Percentiles rank a stretch among this genome's conserved stretches.
Evolutionary conservation across 768 basidiomycete genomes (phyloP).

Genomic region (Xerocomellus dryophilus): DNA sequence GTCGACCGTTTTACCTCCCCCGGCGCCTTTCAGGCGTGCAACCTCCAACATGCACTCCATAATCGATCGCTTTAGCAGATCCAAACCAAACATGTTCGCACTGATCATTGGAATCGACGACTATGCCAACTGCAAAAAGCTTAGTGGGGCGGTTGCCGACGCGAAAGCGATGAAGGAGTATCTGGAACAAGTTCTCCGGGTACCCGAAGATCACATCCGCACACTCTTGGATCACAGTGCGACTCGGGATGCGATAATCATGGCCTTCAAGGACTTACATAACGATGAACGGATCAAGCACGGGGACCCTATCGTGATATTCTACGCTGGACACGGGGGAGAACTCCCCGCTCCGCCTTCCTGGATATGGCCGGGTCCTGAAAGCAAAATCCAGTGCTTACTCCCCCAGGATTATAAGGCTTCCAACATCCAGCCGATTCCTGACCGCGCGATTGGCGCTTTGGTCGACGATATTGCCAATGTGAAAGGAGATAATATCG

Average conservation of each 20-base stretch:
- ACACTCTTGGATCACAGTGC: slow-evolving; percentile 38
- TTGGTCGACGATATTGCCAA: slow-evolving; percentile 38
- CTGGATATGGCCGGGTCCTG: slow-evolving; percentile 25
- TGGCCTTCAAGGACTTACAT: slow-evolving; percentile 22
- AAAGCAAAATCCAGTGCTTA: slow-evolving; percentile 27
- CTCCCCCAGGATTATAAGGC: slow-evolving; percentile 35
- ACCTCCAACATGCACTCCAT: background rate
- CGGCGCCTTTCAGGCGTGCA: background rate
- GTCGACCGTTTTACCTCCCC: background rate
- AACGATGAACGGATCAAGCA: slow-evolving; percentile 24
- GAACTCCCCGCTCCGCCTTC: slow-evolving; percentile 30
- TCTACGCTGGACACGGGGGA: slow-evolving; percentile 46
- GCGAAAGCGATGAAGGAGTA: slow-evolving; percentile 38
- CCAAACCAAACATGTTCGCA: slow-evolving; percentile 26
- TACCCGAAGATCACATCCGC: slow-evolving; percentile 34
- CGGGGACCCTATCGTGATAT: slow-evolving; percentile 40
- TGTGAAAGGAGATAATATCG: slow-evolving; percentile 43
- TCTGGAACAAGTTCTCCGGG: slow-evolving; percentile 28
- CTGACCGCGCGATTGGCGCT: slow-evolving; percentile 41
- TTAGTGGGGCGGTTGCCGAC: slow-evolving; percentile 39
- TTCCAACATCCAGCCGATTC: slow-evolving; percentile 33
- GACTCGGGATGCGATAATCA: slow-evolving; percentile 35
- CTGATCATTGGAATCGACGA: slow-evolving; percentile 45
- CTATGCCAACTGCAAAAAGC: slow-evolving; percentile 30
- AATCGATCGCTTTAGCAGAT: background rate